Base-by-base conservation (phyloP, 164 flowering plant genomes). In the Magnolia officinalis region DNA sequence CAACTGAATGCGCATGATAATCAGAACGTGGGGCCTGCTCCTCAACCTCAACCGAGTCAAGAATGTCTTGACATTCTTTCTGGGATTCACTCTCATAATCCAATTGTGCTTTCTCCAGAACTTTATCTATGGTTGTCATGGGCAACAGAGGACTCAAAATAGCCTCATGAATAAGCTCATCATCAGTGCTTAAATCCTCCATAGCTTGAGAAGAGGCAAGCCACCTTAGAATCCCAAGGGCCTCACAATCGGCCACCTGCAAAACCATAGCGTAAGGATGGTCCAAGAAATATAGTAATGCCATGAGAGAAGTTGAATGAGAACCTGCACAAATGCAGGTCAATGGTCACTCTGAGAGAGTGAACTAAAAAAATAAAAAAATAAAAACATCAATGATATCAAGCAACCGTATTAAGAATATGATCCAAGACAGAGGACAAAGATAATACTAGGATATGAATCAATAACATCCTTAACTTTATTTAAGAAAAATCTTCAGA, bases 31-130 rank as follows among this genome's bases (percentile, higher is more conserved):
- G 45, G 70, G 71, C 74, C 72, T 49, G 77, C 59, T 82, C 80
- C 24, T 84, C 77, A 80, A 83, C 85, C 59, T 82, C 87, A 85
- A 94, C 75, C 26, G 98, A 90, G 87, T 94, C 98, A 82, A 96
- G 99, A 80, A 94, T 96, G 79, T 96, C 99, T 78, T 91, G 97
- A 78, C 98, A 96, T 79, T 96, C 99, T 80, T 86, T 88, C 77
- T 96, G 99, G 58, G 98, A 93, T 78, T 88, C 92, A 81, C 73
- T 88, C 82, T 89, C 96, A 85, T 88, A 92, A 74, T 89, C 94
- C 50, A 81, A 71, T 80, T 82, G 87, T 74, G 98, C 98, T 83
- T 83, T 89, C 85, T 92, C 99, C 79, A 92, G 76, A 52, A 91
- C 90, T 78, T 86, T 84, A 69, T 87, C 86, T 70, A 92, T 83